These are phyloP conservation scores for Komagataella mondaviorum DNA, from an alignment of 805 yeast species.

Conservation along the genomic window DNA sequence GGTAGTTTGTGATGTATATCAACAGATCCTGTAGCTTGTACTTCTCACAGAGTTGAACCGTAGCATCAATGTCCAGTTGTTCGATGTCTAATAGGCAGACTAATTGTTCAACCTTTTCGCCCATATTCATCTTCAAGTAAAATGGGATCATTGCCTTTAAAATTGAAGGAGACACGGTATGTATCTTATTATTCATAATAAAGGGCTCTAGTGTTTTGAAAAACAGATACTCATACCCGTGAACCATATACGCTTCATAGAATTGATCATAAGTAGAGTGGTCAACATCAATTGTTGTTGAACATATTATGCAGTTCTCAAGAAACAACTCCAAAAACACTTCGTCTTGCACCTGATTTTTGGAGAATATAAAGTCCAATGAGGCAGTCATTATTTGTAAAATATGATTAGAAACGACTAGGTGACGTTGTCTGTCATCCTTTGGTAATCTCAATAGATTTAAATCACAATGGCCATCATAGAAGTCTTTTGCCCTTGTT, in stretches of 20 bases:
- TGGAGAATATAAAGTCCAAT: constrained; percentile 25
- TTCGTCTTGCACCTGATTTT: constrained; percentile 4
- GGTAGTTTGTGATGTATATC: constrained; percentile 57
- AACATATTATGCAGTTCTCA: constrained; percentile 23
- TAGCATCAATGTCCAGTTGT: constrained; percentile 66
- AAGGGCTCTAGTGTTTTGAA: constrained; percentile 40
- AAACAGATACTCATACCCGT: constrained; percentile 22
- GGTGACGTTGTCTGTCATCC: constrained; percentile 26
- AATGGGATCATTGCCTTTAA: constrained; percentile 46
- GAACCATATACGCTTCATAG: constrained; percentile 26
- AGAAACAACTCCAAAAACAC: constrained; percentile 18
- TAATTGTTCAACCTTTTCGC: constrained; percentile 46
- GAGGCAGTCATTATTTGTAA: constrained; percentile 43
- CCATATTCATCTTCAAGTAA: constrained; percentile 25
- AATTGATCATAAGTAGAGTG: constrained; percentile 27
- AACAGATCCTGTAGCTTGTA: constrained; percentile 47
- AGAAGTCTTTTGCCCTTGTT: constrained; percentile 38
- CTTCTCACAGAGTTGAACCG: constrained; percentile 46
- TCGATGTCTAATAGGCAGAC: constrained; percentile 56
- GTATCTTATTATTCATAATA: constrained; percentile 31
- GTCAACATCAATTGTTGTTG: constrained; percentile 22
- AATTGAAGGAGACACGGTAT: constrained; percentile 44
- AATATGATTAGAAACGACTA: constrained; percentile 37
- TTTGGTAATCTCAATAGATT: constrained; percentile 45
- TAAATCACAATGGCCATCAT: constrained; percentile 32